phyloP scores from a whole-genome alignment of 2,329 filamentous ascomycete species.

The Paraphoma sp. region DNA sequence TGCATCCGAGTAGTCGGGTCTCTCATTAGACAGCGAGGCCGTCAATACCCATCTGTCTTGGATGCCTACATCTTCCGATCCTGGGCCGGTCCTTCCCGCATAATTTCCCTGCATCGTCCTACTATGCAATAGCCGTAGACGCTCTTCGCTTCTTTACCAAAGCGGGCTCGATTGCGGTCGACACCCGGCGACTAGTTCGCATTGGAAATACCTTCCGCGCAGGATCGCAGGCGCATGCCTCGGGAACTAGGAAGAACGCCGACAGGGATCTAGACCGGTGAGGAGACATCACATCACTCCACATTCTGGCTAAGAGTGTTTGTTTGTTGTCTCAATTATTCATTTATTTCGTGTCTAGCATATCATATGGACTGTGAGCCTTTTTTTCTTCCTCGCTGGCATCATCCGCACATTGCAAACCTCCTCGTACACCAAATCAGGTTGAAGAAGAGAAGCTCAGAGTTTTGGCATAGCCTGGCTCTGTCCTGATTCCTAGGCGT shows the following conservation, averaged over 20 bases:
- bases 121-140: conserved; percentile 2
- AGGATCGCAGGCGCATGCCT: conserved; percentile 9
- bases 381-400: conserved; percentile 19
- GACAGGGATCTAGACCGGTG: conserved; percentile 9
- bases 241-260: conserved; percentile 22
- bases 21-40: not conserved
- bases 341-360: conserved; percentile 39
- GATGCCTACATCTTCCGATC: not conserved
- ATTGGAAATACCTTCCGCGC: not conserved
- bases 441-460: conserved; percentile 23
- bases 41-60: not conserved
- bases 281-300: conserved; percentile 11
- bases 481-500: conserved; percentile 51
- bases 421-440: conserved; percentile 3
- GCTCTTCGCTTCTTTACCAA: not conserved
- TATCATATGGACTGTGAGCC: conserved; percentile 23
- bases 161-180: not conserved
- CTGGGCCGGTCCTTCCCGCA: conserved; percentile 2
- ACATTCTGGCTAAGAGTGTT: not conserved
- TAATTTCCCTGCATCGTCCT: not conserved
- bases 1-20: too few relatives aligned
- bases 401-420: conserved; percentile 12
- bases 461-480: conserved; percentile 44
- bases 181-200: not conserved
- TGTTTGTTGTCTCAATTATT: conserved; percentile 26